Conservation (phyloP, 805 yeast genomes). For the Kodamaea restingae region DNA sequence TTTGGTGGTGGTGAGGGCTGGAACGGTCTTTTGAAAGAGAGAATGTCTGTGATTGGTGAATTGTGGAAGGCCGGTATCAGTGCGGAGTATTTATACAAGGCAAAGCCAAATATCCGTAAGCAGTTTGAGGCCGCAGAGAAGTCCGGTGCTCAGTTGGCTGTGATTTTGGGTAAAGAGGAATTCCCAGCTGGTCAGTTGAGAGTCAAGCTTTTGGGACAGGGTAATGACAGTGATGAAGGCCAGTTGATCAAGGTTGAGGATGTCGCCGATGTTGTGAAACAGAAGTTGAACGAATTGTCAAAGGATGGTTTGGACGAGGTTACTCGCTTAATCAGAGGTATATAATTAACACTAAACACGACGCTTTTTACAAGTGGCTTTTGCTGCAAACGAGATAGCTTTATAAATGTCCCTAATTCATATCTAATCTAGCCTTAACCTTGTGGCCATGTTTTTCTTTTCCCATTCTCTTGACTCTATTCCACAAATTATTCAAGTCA, state of each 20-base stretch:
- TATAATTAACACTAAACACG: constrained; percentile 24
- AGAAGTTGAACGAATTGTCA: constrained; percentile 33
- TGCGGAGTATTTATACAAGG: constrained; percentile 86
- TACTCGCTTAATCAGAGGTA: constrained; percentile 56
- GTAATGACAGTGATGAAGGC: constrained; percentile 82
- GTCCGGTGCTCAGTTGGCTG: constrained; percentile 84
- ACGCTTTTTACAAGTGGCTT: no score
- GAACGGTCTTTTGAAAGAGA: constrained; percentile 87
- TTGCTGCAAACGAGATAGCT: background rate
- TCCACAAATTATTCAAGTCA: constrained; percentile 67
- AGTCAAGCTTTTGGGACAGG: constrained; percentile 85
- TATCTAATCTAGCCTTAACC: constrained; percentile 12
- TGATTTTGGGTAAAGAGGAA: constrained; percentile 94
- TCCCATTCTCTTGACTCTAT: constrained; percentile 68
- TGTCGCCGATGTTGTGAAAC: constrained; percentile 47
- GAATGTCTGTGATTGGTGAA: constrained; percentile 79
- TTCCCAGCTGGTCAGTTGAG: constrained; percentile 75
- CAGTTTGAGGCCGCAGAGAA: constrained; percentile 98
- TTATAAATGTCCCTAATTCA: constrained; percentile 5
- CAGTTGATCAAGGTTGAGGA: constrained; percentile 63
- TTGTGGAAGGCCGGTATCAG: constrained; percentile 89
- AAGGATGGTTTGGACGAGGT: constrained; percentile 60
- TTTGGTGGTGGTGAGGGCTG: constrained; percentile 98
- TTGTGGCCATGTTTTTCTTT: constrained; percentile 34
- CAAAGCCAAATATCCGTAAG: constrained; percentile 90